Conservation (phyloP, 306 rosid species). For the Sphenostylis stenocarpa region DNA sequence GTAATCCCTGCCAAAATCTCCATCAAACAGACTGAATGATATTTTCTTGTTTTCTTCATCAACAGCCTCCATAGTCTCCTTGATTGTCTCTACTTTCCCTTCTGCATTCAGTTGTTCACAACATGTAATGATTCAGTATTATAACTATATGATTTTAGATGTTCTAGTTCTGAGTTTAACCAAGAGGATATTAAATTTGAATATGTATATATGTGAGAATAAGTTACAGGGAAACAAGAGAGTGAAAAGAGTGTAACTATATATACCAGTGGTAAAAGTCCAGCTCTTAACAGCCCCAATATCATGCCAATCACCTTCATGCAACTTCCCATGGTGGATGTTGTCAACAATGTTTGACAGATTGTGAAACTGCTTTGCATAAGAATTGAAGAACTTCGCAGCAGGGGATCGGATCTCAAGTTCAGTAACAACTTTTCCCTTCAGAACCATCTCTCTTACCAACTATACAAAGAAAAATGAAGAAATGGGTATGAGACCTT, state of each 20-base stretch:
- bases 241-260: neutral
- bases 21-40: neutral
- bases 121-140: too few relatives aligned
- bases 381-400: neutral
- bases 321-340: neutral
- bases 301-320: slow-evolving; percentile 10
- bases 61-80: neutral
- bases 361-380: neutral
- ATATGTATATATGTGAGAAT: too few relatives aligned
- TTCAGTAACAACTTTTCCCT: neutral
- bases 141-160: too few relatives aligned
- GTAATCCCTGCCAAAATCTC: neutral
- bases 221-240: too few relatives aligned
- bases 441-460: neutral
- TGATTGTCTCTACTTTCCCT: neutral
- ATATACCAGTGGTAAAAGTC: neutral
- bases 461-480: neutral
- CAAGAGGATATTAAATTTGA: too few relatives aligned
- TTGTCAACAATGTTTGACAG: neutral
- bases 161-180: too few relatives aligned
- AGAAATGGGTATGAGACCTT: too few relatives aligned
- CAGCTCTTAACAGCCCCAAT: neutral
- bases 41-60: neutral
- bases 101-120: neutral
- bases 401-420: neutral